phyloP scores from a whole-genome alignment of 2,329 filamentous ascomycete genomes.

The Penicillium hordei region DNA sequence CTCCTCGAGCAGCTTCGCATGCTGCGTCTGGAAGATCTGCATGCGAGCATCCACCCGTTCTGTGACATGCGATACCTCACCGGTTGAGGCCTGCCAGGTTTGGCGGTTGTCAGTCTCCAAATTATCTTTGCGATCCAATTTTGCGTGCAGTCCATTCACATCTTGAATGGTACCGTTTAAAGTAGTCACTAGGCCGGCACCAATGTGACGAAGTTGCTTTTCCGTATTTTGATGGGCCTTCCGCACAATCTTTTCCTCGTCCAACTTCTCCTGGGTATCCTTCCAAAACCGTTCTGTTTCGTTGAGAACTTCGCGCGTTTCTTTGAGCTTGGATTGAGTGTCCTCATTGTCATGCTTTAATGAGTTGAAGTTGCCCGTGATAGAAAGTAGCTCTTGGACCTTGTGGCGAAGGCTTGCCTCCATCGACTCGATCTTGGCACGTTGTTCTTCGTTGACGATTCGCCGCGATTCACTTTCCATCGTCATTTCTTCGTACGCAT shows the following conservation, averaged over 20 bases:
- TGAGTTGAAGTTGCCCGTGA: constrained; percentile 83
- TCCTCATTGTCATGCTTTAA: constrained; percentile 88
- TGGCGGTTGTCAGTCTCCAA: constrained; percentile 76
- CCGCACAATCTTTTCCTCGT: constrained; percentile 75
- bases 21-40: constrained; percentile 68
- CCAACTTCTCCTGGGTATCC: constrained; percentile 71
- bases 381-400: constrained; percentile 82
- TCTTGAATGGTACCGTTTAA: constrained; percentile 76
- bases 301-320: constrained; percentile 77
- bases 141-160: constrained; percentile 78
- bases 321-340: constrained; percentile 68
- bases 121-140: constrained; percentile 81
- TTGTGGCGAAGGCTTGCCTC: constrained; percentile 90
- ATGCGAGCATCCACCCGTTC: constrained; percentile 73
- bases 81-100: constrained; percentile 74
- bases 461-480: constrained; percentile 88
- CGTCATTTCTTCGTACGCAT: constrained; percentile 86
- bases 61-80: constrained; percentile 74
- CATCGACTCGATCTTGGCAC: constrained; percentile 87
- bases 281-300: constrained; percentile 83
- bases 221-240: constrained; percentile 87
- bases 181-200: constrained; percentile 73
- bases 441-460: constrained; percentile 89
- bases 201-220: constrained; percentile 69
- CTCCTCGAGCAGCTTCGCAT: constrained; percentile 66